A percentile compares a stretch with the other conserved stretches of the same genome.
These are phyloP conservation scores for Aspergillus sp. DNA, from an alignment of 2,329 filamentous ascomycete genomes.

Conservation along the genomic window DNA sequence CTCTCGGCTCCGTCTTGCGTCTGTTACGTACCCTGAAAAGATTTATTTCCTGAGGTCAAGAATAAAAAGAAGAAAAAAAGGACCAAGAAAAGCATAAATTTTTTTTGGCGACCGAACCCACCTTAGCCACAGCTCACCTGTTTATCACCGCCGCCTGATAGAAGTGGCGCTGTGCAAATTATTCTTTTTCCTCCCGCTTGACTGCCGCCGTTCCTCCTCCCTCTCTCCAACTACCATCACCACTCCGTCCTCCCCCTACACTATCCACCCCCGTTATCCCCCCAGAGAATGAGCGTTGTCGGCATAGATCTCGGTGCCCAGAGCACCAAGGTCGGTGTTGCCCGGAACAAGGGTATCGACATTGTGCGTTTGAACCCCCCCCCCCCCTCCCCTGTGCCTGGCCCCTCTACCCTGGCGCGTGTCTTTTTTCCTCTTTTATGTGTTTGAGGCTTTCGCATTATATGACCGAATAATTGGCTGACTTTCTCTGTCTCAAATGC, in stretches of 20 bases:
- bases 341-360: slow-evolving; percentile 96
- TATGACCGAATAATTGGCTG: slow-evolving; percentile 6
- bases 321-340: slow-evolving; percentile 95
- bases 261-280: slow-evolving; percentile 11
- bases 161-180: slow-evolving; percentile 33
- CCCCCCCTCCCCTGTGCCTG: too few species aligned
- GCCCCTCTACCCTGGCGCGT: too few species aligned
- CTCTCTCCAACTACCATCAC: slow-evolving; percentile 9
- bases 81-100: not conserved
- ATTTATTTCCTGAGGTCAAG: slow-evolving; percentile 6
- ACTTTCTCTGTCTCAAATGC: slow-evolving; percentile 7
- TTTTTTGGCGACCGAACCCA: not conserved
- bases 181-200: slow-evolving; percentile 13
- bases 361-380: slow-evolving; percentile 61
- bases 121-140: slow-evolving; percentile 16
- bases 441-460: not conserved
- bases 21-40: too few species aligned
- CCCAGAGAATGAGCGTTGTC: slow-evolving; percentile 50
- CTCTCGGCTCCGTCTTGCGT: slow-evolving; percentile 3
- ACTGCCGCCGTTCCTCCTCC: slow-evolving; percentile 5
- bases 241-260: slow-evolving; percentile 14
- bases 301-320: slow-evolving; percentile 93
- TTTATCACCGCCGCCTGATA: slow-evolving; percentile 18
- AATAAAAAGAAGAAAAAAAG: slow-evolving; percentile 11
- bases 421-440: slow-evolving; percentile 2